Base-by-base conservation (phyloP, 2,329 filamentous ascomycete species). In the Cladorrhinum sp. region DNA sequence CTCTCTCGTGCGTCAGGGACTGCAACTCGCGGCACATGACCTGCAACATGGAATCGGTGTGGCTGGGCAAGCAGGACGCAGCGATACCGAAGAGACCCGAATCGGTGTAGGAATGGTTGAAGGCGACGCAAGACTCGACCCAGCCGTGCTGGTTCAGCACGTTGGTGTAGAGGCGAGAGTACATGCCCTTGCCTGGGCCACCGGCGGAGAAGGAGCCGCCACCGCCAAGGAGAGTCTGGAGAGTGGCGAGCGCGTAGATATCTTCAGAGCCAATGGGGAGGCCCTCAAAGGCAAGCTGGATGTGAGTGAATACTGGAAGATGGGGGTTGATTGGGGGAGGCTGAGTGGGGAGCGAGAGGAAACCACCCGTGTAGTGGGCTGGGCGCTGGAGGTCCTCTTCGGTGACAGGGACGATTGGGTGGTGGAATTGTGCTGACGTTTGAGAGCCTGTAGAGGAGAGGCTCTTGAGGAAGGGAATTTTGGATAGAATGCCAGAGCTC, bases 161-260 rank as follows among this genome's bases (percentile, higher is more conserved):
- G 73, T 97, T 96, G 65, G 93, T 98, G 81, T 97, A 99, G 8
- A 99, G 85, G 12, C 95, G 89, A 38, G 91, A 96, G 81, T 98
- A 98, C 95, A 99, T 99, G 74, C 95, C 95, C 80, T 99, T 99
- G 57, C 95, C 95, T 3, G 95, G 95, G 0, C 95, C 95, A 69
- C 95, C 95, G 57, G 95, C 95, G 16, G 91, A 96, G 79, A 99
- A 99, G 59, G 93, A 97, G 23, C 95, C 95, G 53, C 95, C 95
- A 52, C 95, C 95, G 60, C 95, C 95, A 32, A 99, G 90, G 9
- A 99, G 88, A 1, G 92, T 98, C 76, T 98, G 96, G 1, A 99
- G 82, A 0, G 93, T 96, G 6, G 95, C 95, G 50, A 98, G 87
- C 18, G 95, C 93, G 77, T 98, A 99, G 70, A 99, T 97, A 73